These are phyloP conservation scores for Mycena kentingensis DNA, from an alignment of 768 basidiomycete genomes.

Conservation along the genomic window DNA sequence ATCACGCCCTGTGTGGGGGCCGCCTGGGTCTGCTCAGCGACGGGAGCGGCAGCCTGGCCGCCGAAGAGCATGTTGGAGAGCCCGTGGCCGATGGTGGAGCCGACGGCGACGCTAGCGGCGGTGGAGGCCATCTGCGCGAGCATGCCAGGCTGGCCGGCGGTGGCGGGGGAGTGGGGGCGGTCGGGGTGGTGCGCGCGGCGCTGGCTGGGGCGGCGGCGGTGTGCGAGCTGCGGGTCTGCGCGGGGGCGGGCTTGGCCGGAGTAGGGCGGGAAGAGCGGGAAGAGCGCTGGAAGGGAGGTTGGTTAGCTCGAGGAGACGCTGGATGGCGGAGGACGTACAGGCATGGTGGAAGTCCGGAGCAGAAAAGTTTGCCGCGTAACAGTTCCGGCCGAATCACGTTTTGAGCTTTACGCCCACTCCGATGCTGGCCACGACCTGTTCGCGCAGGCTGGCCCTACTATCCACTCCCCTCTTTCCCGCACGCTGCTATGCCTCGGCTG, in stretches of 20 bases:
- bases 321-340: constrained; percentile 40
- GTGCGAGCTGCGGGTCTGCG: constrained; percentile 32
- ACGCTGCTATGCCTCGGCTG: neutral
- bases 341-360: constrained; percentile 37
- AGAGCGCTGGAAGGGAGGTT: constrained; percentile 72
- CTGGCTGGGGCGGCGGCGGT: constrained; percentile 41
- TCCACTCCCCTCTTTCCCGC: neutral
- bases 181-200: constrained; percentile 47
- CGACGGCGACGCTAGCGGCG: constrained; percentile 86
- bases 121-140: constrained; percentile 86
- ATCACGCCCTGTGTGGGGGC: no score
- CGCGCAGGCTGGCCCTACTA: neutral
- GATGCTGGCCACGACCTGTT: neutral
- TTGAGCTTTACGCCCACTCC: neutral
- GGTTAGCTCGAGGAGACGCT: neutral
- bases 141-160: constrained; percentile 65
- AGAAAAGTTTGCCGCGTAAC: constrained; percentile 5
- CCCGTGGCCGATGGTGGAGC: constrained; percentile 89
- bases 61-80: constrained; percentile 89
- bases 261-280: constrained; percentile 42
- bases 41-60: constrained; percentile 49
- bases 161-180: constrained; percentile 41
- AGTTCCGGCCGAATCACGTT: no score
- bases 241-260: constrained; percentile 48
- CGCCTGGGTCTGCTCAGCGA: constrained; percentile 47